Evolutionary conservation across 495 filamentous ascomycete genomes (phyloP).

Genomic region (Margaritispora aquatica): DNA sequence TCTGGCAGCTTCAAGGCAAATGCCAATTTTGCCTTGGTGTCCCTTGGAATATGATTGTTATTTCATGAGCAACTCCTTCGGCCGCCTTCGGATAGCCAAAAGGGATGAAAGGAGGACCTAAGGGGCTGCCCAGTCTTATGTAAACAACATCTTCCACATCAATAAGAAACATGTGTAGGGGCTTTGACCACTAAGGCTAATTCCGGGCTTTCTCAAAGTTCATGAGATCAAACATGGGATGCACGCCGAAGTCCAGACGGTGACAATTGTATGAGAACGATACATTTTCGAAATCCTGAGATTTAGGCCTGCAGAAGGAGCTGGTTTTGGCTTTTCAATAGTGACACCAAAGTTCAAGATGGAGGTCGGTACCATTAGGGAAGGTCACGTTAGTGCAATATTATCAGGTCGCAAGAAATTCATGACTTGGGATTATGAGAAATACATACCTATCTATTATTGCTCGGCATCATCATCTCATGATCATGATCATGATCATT

Average conservation of each 20-base stretch:
- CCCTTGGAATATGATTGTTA: neutral
- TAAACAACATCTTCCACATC: constrained; percentile 17
- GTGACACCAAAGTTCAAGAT: neutral
- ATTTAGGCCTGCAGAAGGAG: neutral
- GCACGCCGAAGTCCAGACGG: constrained; percentile 6
- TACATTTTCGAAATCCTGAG: no score
- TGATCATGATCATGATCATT: neutral
- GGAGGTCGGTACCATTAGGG: neutral
- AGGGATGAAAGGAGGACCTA: neutral
- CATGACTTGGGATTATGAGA: no score
- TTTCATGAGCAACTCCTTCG: neutral
- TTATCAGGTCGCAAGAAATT: neutral
- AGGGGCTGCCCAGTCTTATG: constrained; percentile 11
- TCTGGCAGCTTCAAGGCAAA: neutral
- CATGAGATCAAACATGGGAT: constrained; percentile 8
- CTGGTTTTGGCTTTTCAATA: neutral
- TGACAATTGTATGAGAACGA: neutral
- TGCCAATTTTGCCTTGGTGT: neutral
- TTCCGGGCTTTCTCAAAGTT: neutral
- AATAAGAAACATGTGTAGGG: constrained; percentile 14
- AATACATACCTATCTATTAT: no score
- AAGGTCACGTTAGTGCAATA: neutral
- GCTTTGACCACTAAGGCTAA: neutral
- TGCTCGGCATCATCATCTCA: no score
- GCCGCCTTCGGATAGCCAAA: neutral